A percentile compares a stretch with the other conserved stretches of the same genome.
phyloP scores from a whole-genome alignment of 2,329 filamentous ascomycete species.

The Xylaria sp. region DNA sequence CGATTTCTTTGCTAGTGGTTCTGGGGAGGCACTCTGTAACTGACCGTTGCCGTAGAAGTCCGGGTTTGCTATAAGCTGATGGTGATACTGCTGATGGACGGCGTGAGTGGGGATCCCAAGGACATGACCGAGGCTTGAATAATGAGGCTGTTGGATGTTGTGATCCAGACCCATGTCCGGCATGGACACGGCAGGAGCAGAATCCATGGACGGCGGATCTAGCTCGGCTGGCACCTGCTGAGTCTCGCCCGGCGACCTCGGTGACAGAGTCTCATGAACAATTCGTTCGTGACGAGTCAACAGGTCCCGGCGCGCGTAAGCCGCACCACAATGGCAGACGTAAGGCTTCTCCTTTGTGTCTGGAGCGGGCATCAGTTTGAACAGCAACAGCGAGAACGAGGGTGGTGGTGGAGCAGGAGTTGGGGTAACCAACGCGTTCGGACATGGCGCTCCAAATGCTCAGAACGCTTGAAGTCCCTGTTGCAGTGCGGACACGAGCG shows the following conservation, averaged over 20 bases:
- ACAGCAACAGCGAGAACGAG: not conserved
- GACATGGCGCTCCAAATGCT: conserved; percentile 50
- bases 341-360: conserved; percentile 54
- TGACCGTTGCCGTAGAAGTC: conserved; percentile 35
- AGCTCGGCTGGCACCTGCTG: conserved; percentile 33
- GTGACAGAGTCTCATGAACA: conserved; percentile 37
- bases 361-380: conserved; percentile 26
- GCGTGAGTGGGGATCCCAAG: conserved; percentile 27
- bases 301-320: conserved; percentile 49
- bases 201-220: conserved; percentile 28
- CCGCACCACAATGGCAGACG: conserved; percentile 47
- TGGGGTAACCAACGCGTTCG: conserved; percentile 47
- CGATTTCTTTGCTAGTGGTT: conserved; percentile 1
- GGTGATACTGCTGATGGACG: conserved; percentile 28
- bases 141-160: conserved; percentile 31
- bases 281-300: conserved; percentile 49
- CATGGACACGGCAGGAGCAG: conserved; percentile 37
- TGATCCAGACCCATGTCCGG: conserved; percentile 38
- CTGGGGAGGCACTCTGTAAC: conserved; percentile 10
- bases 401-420: conserved; percentile 24
- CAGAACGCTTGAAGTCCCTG: conserved; percentile 48
- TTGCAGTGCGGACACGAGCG: conserved; percentile 46
- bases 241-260: conserved; percentile 36
- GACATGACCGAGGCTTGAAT: conserved; percentile 27
- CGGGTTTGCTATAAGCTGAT: conserved; percentile 30